A percentile compares a stretch with the other conserved stretches of the same genome.
phyloP scores from a whole-genome alignment of 331 rosid species.

The Dryas integrifolia region DNA sequence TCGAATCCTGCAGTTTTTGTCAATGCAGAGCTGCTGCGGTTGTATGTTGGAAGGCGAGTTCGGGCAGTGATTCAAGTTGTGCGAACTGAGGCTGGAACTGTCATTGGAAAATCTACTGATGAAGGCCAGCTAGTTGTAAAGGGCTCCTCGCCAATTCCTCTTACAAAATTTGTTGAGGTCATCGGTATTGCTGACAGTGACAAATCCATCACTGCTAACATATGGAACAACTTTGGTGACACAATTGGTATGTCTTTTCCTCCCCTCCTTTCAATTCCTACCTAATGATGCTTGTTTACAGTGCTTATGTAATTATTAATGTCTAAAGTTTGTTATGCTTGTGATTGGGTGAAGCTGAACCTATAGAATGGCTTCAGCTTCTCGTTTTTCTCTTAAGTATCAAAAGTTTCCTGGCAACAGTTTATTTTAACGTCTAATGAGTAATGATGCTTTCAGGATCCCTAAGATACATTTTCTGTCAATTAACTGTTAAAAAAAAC shows the following conservation, averaged over 20 bases:
- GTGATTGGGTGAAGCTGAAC: neutral
- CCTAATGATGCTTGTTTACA: neutral
- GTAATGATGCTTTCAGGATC: neutral
- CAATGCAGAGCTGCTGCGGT: constrained; percentile 45
- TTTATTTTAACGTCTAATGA: neutral
- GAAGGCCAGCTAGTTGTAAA: constrained; percentile 36
- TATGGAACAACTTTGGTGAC: constrained; percentile 50
- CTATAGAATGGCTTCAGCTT: neutral
- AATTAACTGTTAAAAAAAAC: neutral
- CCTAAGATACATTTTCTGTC: neutral
- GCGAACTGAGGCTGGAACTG: constrained; percentile 26
- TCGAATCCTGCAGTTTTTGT: constrained; percentile 49
- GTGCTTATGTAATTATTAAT: neutral
- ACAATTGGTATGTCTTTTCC: constrained; percentile 32
- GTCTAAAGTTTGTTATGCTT: neutral
- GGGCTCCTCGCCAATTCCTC: constrained; percentile 36
- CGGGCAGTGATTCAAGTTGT: constrained; percentile 46
- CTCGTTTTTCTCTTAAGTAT: neutral
- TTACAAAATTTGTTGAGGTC: constrained; percentile 43
- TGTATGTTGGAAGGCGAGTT: constrained; percentile 37
- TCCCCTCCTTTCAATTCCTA: neutral
- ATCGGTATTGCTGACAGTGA: constrained; percentile 51
- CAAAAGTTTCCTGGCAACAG: neutral
- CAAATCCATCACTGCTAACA: constrained; percentile 42
- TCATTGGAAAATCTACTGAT: constrained; percentile 43